Conservation (phyloP, 495 filamentous ascomycete genomes). For the Penicillium lividum region DNA sequence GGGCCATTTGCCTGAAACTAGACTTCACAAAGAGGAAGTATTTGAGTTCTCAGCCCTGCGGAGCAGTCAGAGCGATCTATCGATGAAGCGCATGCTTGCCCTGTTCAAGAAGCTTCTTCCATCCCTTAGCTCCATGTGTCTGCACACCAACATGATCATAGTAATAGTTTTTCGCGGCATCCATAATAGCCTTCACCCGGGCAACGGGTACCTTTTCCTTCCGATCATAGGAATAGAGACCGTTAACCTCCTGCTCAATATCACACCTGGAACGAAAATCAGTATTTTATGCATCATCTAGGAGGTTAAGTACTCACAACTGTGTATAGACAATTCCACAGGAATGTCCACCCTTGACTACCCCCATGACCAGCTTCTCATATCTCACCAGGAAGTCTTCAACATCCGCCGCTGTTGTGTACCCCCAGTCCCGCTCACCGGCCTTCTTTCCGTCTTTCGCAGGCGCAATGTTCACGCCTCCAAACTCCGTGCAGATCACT, state of each 20-base stretch:
- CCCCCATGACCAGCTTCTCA: constrained; percentile 38
- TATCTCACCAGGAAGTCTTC: constrained; percentile 34
- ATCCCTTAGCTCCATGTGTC: constrained; percentile 21
- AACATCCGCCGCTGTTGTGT: constrained; percentile 39
- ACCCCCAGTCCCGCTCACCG: constrained; percentile 40
- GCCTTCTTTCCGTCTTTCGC: constrained; percentile 27
- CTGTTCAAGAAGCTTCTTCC: constrained; percentile 26
- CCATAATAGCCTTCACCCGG: constrained; percentile 39
- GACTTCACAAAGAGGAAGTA: no score
- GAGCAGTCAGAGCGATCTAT: neutral
- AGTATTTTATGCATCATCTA: constrained; percentile 8
- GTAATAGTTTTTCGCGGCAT: constrained; percentile 36
- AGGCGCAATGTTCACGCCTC: constrained; percentile 59
- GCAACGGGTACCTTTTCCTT: constrained; percentile 36
- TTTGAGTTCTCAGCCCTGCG: no score
- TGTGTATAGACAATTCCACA: constrained; percentile 45
- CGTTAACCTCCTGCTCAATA: constrained; percentile 45
- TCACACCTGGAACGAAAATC: constrained; percentile 25
- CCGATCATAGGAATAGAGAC: constrained; percentile 38
- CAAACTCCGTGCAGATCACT: constrained; percentile 60
- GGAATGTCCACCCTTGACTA: constrained; percentile 36
- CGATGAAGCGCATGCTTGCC: constrained; percentile 19
- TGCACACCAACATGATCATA: constrained; percentile 27
- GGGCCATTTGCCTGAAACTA: no score
- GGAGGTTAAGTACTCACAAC: constrained; percentile 25